Evolutionary conservation across 768 basidiomycete species (phyloP).

Genomic region (Antrodiella citrinella): DNA sequence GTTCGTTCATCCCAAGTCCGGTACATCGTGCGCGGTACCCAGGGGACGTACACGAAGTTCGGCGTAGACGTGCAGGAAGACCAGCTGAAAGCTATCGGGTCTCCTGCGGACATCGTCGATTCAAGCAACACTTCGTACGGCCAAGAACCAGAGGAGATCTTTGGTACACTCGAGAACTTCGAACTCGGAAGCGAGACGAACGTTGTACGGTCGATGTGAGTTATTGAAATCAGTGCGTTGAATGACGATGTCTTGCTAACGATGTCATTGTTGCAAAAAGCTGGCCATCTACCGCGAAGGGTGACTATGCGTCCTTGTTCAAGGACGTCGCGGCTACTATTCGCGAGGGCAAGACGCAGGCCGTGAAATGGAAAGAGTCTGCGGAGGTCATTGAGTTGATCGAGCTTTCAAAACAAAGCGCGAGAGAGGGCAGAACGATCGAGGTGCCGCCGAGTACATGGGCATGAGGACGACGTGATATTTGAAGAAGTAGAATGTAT

Average conservation of each 20-base stretch:
- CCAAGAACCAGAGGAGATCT: constrained; percentile 52
- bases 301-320: constrained; percentile 55
- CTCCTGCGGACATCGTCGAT: constrained; percentile 35
- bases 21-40: constrained; percentile 63
- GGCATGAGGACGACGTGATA: not conserved
- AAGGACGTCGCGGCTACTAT: constrained; percentile 60
- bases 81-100: constrained; percentile 51
- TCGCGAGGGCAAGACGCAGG: constrained; percentile 40
- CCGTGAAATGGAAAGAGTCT: constrained; percentile 70
- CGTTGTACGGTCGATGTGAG: constrained; percentile 25
- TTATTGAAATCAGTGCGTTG: constrained; percentile 20
- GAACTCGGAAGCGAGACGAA: constrained; percentile 28
- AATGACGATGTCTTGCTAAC: not conserved
- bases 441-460: constrained; percentile 20
- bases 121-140: constrained; percentile 37
- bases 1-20: constrained; percentile 59
- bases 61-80: constrained; percentile 78
- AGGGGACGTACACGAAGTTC: constrained; percentile 66
- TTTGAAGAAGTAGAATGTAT: not conserved
- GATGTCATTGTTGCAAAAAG: constrained; percentile 27
- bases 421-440: constrained; percentile 48
- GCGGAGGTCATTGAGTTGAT: constrained; percentile 67
- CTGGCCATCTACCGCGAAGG: constrained; percentile 55
- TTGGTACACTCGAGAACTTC: constrained; percentile 55
- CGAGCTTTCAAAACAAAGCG: constrained; percentile 63